Evolutionary conservation across 805 yeast species (phyloP), one percentile per base, ranked within the genome.

Genomic region (Metschnikowia santaceciliae): DNA sequence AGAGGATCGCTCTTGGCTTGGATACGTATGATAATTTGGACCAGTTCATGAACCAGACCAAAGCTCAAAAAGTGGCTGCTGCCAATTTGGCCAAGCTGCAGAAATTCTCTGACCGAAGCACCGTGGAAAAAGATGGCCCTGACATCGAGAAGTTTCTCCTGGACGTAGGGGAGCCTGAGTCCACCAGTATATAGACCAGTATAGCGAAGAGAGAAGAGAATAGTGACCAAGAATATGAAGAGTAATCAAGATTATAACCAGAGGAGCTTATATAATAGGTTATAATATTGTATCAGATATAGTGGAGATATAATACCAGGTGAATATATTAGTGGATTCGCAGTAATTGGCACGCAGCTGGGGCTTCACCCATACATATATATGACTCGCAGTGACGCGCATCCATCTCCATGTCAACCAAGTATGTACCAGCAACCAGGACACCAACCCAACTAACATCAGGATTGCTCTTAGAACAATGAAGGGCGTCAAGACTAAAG

Each of bases 1-100:
- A 51, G 4, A 48, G 68, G 4, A 41, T 30, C n/a, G 46, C 48
- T 5, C 48, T 50, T 37, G 48, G 49, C 6, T 47, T 64, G 32
- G 67, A 63, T 47, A 44, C 36, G 7, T 56, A 30, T 32, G 67
- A 63, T 47, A 39, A 35, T 6, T 54, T 30, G 32, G 44, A 47
- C 7, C 37, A 47, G 2, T 14, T 17, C 32, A 14, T 26, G 11
- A 17, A n/a, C 11, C 35, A 17, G 32, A 41, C 41, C 11, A 42
- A 44, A 23, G 47, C 35, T 38, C 23, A 37, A 19, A 36, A 19
- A 35, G 46, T 43, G 22, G 46, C 30, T 20, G 50, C 35, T 13
- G 32, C 13, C 30, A 34, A 41, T 14, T 39, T 36, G 51, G 41
- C 47, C 6, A 44, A 23, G 33, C 36, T 11, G 36, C 35, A 32